A percentile compares a stretch with the other conserved stretches of the same genome.
These are phyloP conservation scores for Eremomyces bilateralis DNA, from an alignment of 495 filamentous ascomycete species.

Conservation along the genomic window DNA sequence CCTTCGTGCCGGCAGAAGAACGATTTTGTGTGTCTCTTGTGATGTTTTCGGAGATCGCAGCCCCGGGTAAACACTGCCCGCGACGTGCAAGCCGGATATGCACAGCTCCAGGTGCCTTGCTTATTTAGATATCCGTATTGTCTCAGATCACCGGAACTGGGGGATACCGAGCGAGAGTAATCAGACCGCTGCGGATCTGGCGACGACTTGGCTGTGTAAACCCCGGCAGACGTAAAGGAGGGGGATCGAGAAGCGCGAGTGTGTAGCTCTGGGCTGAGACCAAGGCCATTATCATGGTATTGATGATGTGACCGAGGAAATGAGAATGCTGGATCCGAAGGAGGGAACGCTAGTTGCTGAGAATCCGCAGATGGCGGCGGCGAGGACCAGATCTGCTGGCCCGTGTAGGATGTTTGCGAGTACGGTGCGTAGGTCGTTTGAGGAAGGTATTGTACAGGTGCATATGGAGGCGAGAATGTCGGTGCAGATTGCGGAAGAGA, in stretches of 20 bases:
- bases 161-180: conserved; percentile 11
- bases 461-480: too few species aligned
- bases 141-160: conserved; percentile 16
- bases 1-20: conserved; percentile 39
- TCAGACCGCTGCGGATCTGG: neutral
- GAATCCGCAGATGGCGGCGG: too few species aligned
- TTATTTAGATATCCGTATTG: conserved; percentile 16
- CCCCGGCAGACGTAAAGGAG: neutral
- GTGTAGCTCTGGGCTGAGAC: neutral
- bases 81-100: conserved; percentile 34
- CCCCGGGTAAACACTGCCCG: conserved; percentile 33
- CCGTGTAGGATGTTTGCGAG: too few species aligned
- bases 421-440: too few species aligned
- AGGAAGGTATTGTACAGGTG: too few species aligned
- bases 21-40: conserved; percentile 37
- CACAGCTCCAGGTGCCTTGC: conserved; percentile 32
- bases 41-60: conserved; percentile 44
- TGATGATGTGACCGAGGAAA: too few species aligned
- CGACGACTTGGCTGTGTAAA: neutral
- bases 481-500: too few species aligned
- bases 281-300: too few species aligned
- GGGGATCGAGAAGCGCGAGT: neutral
- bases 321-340: too few species aligned
- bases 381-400: too few species aligned
- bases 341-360: too few species aligned